Evolutionary conservation across 306 rosid species (phyloP).

Genomic region (Inga laurina): DNA sequence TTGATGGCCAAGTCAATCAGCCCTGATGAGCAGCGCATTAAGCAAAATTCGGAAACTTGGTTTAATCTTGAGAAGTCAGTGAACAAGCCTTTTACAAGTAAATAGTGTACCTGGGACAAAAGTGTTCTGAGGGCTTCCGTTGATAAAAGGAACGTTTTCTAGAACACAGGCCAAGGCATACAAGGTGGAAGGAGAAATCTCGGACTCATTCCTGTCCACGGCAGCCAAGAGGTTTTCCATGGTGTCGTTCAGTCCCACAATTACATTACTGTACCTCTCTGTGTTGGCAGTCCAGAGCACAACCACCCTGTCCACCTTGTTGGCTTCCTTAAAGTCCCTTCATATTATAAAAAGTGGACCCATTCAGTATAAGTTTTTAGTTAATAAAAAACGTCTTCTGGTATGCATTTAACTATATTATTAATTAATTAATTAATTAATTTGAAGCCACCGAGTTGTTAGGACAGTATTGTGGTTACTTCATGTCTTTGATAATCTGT

Average conservation of each 20-base stretch:
- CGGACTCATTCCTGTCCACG: conserved; percentile 80
- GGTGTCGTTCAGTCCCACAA: conserved; percentile 89
- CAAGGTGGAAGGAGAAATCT: conserved; percentile 97
- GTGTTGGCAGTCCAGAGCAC: conserved; percentile 99
- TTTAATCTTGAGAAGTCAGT: background rate
- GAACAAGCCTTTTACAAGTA: background rate
- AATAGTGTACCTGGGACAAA: conserved; percentile 78
- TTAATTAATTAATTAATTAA: background rate
- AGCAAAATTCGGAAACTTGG: background rate
- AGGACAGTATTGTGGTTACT: conserved; percentile 40
- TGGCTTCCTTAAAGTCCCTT: conserved; percentile 90
- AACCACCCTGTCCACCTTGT: conserved; percentile 82
- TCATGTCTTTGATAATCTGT: conserved; percentile 77
- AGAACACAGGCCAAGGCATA: conserved; percentile 85
- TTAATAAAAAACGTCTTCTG: background rate
- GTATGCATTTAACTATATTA: background rate
- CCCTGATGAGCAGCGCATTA: conserved; percentile 45
- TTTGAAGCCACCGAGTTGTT: background rate
- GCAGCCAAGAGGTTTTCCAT: conserved; percentile 78
- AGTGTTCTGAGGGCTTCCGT: conserved; percentile 99
- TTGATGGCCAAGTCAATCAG: conserved; percentile 85
- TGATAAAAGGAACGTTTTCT: conserved; percentile 89
- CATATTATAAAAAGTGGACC: conserved; percentile 2
- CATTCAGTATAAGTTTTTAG: conserved; percentile 13
- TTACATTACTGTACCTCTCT: conserved; percentile 87